Conservation (phyloP, 441 rosid species). For the Aquilaria agallochum region DNA sequence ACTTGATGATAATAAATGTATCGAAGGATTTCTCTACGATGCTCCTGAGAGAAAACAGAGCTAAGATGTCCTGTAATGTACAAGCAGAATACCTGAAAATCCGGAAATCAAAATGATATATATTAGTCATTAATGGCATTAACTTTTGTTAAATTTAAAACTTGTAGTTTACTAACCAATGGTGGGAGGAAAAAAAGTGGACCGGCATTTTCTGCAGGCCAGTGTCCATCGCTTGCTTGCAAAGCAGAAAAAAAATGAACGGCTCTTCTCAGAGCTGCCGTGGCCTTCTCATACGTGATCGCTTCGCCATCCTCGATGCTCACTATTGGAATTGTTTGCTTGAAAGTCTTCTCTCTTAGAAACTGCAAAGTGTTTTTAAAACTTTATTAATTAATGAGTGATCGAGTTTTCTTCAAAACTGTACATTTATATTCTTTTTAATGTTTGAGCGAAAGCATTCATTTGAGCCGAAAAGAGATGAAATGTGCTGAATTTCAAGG, state of each 20-base stretch:
- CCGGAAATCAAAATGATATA: no score
- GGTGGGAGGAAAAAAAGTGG: slow-evolving; percentile 49
- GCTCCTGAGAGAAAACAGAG: slow-evolving; percentile 28
- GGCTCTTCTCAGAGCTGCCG: slow-evolving; percentile 37
- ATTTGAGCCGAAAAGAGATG: no score
- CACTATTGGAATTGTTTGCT: slow-evolving; percentile 37
- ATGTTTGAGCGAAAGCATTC: no score
- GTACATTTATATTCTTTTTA: no score
- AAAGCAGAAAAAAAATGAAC: slow-evolving; percentile 45
- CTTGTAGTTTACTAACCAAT: slow-evolving; percentile 9
- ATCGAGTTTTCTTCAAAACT: no score
- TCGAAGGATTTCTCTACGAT: slow-evolving; percentile 46
- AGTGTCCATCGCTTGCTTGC: slow-evolving; percentile 65
- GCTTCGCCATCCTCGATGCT: slow-evolving; percentile 43
- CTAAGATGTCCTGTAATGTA: slow-evolving; percentile 55
- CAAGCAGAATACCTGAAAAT: slow-evolving; percentile 38
- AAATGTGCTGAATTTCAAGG: no score
- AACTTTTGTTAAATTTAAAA: not conserved
- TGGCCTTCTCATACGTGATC: slow-evolving; percentile 34
- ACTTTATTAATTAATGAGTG: no score
- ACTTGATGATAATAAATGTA: slow-evolving; percentile 58
- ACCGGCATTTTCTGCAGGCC: slow-evolving; percentile 76
- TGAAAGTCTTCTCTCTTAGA: slow-evolving; percentile 46
- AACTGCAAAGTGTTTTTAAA: slow-evolving; percentile 16
- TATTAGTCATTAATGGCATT: not conserved